Conservation (phyloP, 2,329 filamentous ascomycete species). For the Lachnellula arida region DNA sequence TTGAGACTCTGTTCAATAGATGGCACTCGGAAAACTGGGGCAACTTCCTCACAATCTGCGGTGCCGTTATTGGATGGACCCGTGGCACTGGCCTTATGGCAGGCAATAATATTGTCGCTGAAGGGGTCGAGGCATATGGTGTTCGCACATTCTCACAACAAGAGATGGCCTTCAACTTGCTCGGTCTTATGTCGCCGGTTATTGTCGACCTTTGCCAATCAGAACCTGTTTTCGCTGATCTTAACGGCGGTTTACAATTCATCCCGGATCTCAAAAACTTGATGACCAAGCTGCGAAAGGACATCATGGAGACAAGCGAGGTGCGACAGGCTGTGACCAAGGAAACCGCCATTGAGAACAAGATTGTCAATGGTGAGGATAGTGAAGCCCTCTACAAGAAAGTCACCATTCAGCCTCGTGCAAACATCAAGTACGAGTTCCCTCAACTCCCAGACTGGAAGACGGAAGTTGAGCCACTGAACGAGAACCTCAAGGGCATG, state of each 20-base stretch:
- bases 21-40: conserved; percentile 98
- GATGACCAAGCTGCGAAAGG: conserved; percentile 89
- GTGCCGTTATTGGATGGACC: conserved; percentile 98
- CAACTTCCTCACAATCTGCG: conserved; percentile 96
- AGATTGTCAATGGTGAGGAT: conserved; percentile 90
- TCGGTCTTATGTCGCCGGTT: conserved; percentile 90
- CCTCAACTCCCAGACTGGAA: conserved; percentile 89
- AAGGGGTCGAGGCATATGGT: conserved; percentile 93
- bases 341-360: conserved; percentile 94
- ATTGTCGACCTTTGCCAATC: conserved; percentile 94
- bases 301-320: conserved; percentile 92
- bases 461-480: conserved; percentile 81
- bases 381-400: conserved; percentile 93
- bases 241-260: conserved; percentile 97
- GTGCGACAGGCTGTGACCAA: conserved; percentile 90
- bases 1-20: conserved; percentile 96
- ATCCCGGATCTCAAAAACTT: conserved; percentile 91
- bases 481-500: conserved; percentile 89
- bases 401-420: conserved; percentile 85
- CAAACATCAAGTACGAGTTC: conserved; percentile 98
- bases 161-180: conserved; percentile 98
- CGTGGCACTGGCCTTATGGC: conserved; percentile 97
- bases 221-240: conserved; percentile 92
- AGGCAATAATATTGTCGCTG: conserved; percentile 94
- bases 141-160: conserved; percentile 98